A percentile compares a stretch with the other conserved stretches of the same genome.
Conservation (phyloP, 140 eudicot genomes). For the Flaveria floridana region DNA sequence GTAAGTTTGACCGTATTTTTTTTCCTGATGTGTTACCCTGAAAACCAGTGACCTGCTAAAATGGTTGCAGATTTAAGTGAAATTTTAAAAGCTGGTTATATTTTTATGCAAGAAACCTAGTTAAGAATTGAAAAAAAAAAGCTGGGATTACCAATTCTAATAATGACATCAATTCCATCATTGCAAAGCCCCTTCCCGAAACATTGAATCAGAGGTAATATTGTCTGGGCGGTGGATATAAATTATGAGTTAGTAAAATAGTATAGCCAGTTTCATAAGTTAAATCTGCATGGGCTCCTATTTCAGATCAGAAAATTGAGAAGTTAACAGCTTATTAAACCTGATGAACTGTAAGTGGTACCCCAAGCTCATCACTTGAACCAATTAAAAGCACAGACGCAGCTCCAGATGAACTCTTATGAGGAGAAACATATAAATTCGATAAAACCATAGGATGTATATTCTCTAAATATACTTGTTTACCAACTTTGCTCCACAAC, state of each 20-base stretch:
- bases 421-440: slow-evolving; percentile 67
- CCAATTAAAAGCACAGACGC: slow-evolving; percentile 93
- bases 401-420: slow-evolving; percentile 77
- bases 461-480: slow-evolving; percentile 67
- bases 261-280: slow-evolving; percentile 3
- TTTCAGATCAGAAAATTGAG: slow-evolving; percentile 22
- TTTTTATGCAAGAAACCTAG: slow-evolving; percentile 8
- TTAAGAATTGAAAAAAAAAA: slow-evolving; percentile 3
- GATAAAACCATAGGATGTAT: slow-evolving; percentile 77
- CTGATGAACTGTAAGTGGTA: slow-evolving; percentile 97
- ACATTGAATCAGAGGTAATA: slow-evolving; percentile 77
- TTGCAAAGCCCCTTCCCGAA: slow-evolving; percentile 83
- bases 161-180: slow-evolving; percentile 84
- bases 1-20: background rate
- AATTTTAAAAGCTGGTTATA: slow-evolving; percentile 4
- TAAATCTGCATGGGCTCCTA: slow-evolving; percentile 3
- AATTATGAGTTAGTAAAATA: slow-evolving; percentile 26
- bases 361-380: slow-evolving; percentile 94
- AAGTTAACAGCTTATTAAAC: slow-evolving; percentile 37
- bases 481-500: slow-evolving; percentile 81
- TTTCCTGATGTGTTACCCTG: background rate
- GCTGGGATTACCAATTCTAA: slow-evolving; percentile 71
- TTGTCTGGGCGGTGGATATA: slow-evolving; percentile 51
- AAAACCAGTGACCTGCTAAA: background rate
- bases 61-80: background rate